Base-by-base conservation (phyloP, 768 basidiomycete genomes). In the Neoboletus brunneissimus region DNA sequence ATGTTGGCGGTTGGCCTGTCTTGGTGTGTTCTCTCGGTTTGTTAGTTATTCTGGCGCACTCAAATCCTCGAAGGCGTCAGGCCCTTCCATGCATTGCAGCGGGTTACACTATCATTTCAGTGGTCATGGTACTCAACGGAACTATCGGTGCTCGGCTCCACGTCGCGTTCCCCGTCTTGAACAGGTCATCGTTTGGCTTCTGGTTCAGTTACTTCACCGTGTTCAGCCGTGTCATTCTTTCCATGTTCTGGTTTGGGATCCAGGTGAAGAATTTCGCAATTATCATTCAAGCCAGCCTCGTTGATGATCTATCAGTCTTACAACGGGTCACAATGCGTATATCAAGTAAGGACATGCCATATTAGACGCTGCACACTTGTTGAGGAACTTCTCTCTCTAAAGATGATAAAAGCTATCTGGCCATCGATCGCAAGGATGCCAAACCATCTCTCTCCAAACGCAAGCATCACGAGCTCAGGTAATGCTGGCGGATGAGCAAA, bases 121-220 rank as follows among this genome's bases (percentile, higher is more conserved):
- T 83, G 54, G 82, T 85, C 20, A 84, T 93, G 77, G 82, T 91
- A 2, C 74, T 89, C 47, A 94, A 91, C 64, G 91, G 91, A 48
- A 85, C 87, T 5, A 79, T 84, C 27, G 89, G 91, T 25, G 87
- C 91, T 25, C 81, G 87, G 20, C 79, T 91, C 44, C 89, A 90
- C 61, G 75, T 93, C 25, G 81, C 88, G 0, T 92, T 92, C 67
- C 79, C 81, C 0, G 80, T 94, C 48, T 76, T 92, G n/a, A 90
- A 87, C 62, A 79, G 92, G 16, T 91, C 91, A 0, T 91, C 88
- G 1, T 89, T 94, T 63, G 92, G 92, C 0, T 94, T 92, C 73
- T 94, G 88, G 84, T 81, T 93, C 61, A 89, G 88, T 66, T 93
- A 92, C 72, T 93, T 93, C 70, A 85, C 83, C 55, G 88, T 94